Base-by-base conservation (phyloP, 2,329 filamentous ascomycete genomes). In the Pleochaeta shiraiana region DNA sequence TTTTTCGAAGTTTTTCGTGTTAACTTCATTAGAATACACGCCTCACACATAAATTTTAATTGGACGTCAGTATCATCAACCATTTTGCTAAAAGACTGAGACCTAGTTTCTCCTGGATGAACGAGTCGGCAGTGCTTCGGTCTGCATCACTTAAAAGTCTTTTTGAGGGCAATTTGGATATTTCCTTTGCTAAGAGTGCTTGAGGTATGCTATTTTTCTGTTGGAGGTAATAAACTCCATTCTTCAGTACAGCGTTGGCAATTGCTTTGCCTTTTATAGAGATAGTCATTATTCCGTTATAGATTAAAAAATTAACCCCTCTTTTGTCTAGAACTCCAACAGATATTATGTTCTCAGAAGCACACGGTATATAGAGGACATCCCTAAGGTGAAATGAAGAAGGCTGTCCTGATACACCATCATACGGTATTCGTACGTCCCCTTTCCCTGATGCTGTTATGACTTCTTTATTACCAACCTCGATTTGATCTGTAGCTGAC, bases 51-150 rank as follows among this genome's bases (percentile, higher is more conserved):
- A 50, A 2, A 50, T 21, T 50, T 50, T 9, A 50, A 50, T 50
- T 50, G 16, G 24, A 50, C 45, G 19, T 50, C 45, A 50, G 24
- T 50, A 50, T 50, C n/a, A 50, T 50, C 45, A 50, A 50, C 45
- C 45, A 50, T 50, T 50, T 50, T 50, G n/a, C 45, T 50, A 50
- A 50, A 50, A 50, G 45, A 50, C 45, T 50, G 45, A 50, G 45
- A 50, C 45, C 45, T 50, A 50, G n/a, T 50, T 50, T 50, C 45
- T 50, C 45, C 45, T 50, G 45, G 45, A 50, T 50, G 45, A 50
- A 16, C 45, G 16, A 6, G 45, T 50, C 45, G 45, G 24, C 45
- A 50, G 45, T 50, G n/a, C 45, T 50, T 50, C 45, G 45, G 45
- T 50, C 45, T 50, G 45, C 45, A n/a, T 50, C n/a, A 50, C 16